These are phyloP conservation scores for Trichoderma asperellum DNA, from an alignment of 2,329 filamentous ascomycete genomes.

Conservation along the genomic window DNA sequence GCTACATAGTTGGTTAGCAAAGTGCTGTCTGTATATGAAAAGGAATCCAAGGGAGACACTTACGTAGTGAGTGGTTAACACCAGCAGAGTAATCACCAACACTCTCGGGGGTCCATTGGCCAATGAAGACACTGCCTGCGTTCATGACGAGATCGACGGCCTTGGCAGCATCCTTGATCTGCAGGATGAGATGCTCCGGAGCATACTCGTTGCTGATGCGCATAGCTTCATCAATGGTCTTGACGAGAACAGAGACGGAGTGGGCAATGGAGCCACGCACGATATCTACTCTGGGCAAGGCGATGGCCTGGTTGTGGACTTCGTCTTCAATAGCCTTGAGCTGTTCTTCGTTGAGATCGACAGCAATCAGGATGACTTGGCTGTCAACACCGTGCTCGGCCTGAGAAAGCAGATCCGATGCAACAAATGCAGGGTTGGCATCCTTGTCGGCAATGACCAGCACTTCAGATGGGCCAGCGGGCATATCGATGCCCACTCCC, in stretches of 20 bases:
- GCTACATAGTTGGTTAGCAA: constrained; percentile 55
- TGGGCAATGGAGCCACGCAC: constrained; percentile 88
- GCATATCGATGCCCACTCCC: constrained; percentile 96
- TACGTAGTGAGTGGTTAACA: constrained; percentile 96
- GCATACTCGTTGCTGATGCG: constrained; percentile 89
- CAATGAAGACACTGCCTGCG: constrained; percentile 94
- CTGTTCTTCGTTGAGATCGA: constrained; percentile 74
- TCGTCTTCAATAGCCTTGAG: constrained; percentile 88
- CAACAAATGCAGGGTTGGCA: constrained; percentile 91
- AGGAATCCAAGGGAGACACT: constrained; percentile 48
- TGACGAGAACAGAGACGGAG: constrained; percentile 82
- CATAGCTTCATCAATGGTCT: constrained; percentile 73
- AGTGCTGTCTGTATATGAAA: background rate
- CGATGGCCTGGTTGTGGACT: constrained; percentile 82
- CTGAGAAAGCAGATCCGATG: constrained; percentile 90
- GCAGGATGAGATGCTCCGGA: constrained; percentile 93
- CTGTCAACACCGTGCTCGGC: constrained; percentile 97
- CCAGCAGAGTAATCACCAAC: constrained; percentile 98
- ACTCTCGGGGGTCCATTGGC: constrained; percentile 94
- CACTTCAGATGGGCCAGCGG: constrained; percentile 93
- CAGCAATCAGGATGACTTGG: constrained; percentile 88
- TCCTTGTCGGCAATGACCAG: constrained; percentile 90
- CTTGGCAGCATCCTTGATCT: constrained; percentile 75
- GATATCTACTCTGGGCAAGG: constrained; percentile 88
- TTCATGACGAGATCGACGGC: constrained; percentile 83